Percentiles rank a stretch among this genome's conserved stretches.
phyloP scores from a whole-genome alignment of 2,329 filamentous ascomycete genomes.

The Talaromyces sp. region DNA sequence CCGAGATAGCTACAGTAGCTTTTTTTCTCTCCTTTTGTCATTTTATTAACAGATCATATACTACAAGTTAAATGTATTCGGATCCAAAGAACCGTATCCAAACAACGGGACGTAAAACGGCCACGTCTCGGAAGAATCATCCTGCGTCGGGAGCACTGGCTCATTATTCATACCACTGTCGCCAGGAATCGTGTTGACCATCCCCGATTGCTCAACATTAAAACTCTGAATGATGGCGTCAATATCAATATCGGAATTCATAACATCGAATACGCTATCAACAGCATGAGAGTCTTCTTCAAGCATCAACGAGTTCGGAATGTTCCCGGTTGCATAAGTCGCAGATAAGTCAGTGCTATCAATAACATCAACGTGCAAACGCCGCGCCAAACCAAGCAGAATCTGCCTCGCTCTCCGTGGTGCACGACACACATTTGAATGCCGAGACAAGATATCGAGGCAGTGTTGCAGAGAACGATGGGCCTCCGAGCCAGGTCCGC shows the following conservation, averaged over 20 bases:
- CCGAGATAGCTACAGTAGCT: too few relatives aligned
- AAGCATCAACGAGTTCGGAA: not conserved
- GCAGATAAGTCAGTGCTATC: constrained; percentile 1
- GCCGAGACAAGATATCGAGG: constrained; percentile 17
- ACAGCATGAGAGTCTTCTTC: not conserved
- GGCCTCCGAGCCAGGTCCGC: constrained; percentile 20
- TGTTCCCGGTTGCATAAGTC: not conserved
- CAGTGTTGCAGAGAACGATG: constrained; percentile 21
- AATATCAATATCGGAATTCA: constrained; percentile 20
- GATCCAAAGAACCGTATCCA: constrained; percentile 9
- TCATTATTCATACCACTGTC: not conserved
- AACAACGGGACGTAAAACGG: constrained; percentile 5
- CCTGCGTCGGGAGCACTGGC: not conserved
- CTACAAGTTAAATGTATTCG: not conserved
- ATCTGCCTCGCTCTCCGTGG: constrained; percentile 21
- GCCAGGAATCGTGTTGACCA: not conserved
- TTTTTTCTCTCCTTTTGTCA: too few relatives aligned
- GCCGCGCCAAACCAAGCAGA: constrained; percentile 16
- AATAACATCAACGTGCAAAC: constrained; percentile 15
- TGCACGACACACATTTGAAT: constrained; percentile 18
- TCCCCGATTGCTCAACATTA: constrained; percentile 14
- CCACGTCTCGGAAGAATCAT: not conserved
- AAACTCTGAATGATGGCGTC: constrained; percentile 25
- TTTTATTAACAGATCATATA: too few relatives aligned
- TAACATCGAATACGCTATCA: not conserved